These are phyloP conservation scores for Echeveria elegans DNA, from an alignment of 164 flowering plant genomes.

Conservation along the genomic window DNA sequence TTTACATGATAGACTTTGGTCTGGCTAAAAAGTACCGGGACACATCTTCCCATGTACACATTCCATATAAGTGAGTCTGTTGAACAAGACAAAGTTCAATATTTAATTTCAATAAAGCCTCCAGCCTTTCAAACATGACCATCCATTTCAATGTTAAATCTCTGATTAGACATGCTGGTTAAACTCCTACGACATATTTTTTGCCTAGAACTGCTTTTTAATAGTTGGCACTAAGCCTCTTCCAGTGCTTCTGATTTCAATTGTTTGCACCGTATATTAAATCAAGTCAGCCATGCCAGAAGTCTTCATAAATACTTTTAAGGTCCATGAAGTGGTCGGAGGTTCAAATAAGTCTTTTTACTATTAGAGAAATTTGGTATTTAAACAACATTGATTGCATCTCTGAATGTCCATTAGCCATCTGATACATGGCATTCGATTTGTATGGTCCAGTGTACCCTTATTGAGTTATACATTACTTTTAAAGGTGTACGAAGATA, in stretches of 20 bases:
- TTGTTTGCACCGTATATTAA: not conserved
- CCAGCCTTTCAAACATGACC: too few relatives aligned
- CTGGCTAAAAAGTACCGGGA: conserved; percentile 70
- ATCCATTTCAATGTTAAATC: too few relatives aligned
- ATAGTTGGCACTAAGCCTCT: not conserved
- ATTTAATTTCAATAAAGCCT: not conserved
- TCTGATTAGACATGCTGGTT: not conserved
- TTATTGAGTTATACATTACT: not conserved
- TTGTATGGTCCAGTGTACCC: not conserved
- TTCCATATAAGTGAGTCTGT: conserved; percentile 48
- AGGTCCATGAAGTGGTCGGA: not conserved
- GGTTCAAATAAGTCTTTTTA: too few relatives aligned
- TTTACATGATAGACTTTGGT: conserved; percentile 62
- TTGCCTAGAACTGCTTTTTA: not conserved
- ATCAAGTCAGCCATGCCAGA: not conserved
- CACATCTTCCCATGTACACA: conserved; percentile 53
- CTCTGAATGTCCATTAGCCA: not conserved
- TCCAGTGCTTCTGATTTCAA: not conserved
- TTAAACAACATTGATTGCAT: not conserved
- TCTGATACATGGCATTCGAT: not conserved
- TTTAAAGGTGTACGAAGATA: too few relatives aligned
- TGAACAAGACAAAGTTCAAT: not conserved
- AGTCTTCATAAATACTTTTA: not conserved
- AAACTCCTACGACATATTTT: too few relatives aligned
- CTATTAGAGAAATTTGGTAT: not conserved